Percentiles rank a stretch among this genome's conserved stretches.
These are phyloP conservation scores for Xylaria palmicola DNA, from an alignment of 495 filamentous ascomycete genomes.

Conservation along the genomic window DNA sequence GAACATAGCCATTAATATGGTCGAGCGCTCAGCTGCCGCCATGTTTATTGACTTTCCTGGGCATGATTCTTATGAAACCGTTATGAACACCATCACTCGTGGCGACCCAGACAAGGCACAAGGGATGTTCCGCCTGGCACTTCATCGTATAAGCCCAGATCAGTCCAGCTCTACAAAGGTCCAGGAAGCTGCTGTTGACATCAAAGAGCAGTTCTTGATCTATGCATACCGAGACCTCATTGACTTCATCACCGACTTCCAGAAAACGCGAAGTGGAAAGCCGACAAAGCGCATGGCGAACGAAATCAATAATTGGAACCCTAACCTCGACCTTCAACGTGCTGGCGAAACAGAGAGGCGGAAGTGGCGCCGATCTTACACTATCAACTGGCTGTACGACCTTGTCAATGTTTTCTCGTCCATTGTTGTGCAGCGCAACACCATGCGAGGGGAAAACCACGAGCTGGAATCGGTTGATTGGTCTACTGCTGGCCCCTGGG, in stretches of 20 bases:
- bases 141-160: conserved; percentile 19
- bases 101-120: conserved; percentile 38
- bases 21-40: conserved; percentile 33
- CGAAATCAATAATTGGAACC: conserved; percentile 43
- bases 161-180: conserved; percentile 10
- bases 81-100: conserved; percentile 37
- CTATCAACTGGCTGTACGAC: conserved; percentile 54
- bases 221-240: conserved; percentile 44
- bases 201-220: conserved; percentile 43
- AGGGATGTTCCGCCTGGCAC: conserved; percentile 21
- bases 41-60: conserved; percentile 46
- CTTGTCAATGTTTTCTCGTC: conserved; percentile 45
- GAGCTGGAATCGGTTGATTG: conserved; percentile 33
- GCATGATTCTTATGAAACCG: conserved; percentile 36
- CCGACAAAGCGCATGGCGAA: conserved; percentile 44
- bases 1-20: conserved; percentile 40
- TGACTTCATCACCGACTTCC: conserved; percentile 49
- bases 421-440: conserved; percentile 41
- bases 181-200: conserved; percentile 24
- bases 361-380: conserved; percentile 46
- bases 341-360: conserved; percentile 38
- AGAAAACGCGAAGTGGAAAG: conserved; percentile 42
- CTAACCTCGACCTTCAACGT: conserved; percentile 38
- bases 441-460: conserved; percentile 29
- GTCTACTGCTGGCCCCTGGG: conserved; percentile 27